These are phyloP conservation scores for Aphanomyces invadans DNA, from an alignment of 352 stramenopile species.

Conservation along the genomic window DNA sequence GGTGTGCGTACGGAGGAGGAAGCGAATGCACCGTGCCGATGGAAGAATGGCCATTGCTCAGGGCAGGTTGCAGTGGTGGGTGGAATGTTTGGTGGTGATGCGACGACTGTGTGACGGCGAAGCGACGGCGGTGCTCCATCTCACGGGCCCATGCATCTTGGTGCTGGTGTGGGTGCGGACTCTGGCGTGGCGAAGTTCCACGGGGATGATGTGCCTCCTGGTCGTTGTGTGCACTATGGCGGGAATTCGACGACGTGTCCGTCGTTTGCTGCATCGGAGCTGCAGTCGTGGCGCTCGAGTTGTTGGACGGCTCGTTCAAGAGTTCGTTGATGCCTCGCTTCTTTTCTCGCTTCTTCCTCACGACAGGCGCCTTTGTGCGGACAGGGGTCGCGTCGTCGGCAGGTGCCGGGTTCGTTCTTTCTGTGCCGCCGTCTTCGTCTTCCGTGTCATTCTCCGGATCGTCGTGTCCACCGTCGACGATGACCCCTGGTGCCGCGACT, in stretches of 20 bases:
- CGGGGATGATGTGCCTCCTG: background rate
- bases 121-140: constrained; percentile 2
- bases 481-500: constrained; percentile 3
- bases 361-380: background rate
- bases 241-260: background rate
- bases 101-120: background rate
- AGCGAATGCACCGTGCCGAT: background rate
- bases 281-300: background rate
- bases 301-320: background rate
- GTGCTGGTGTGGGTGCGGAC: constrained; percentile 1
- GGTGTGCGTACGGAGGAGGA: background rate
- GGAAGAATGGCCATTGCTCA: background rate
- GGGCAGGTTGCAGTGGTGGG: background rate
- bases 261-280: background rate
- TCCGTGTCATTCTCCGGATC: background rate
- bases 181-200: background rate
- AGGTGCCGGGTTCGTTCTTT: background rate
- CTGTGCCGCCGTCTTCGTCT: background rate
- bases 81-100: constrained; percentile 1
- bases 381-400: background rate
- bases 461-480: background rate
- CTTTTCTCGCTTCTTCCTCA: background rate
- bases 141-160: constrained; percentile 3
- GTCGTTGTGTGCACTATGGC: too few relatives aligned
- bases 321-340: constrained; percentile 10